Conservation (phyloP, 441 rosid genomes). For the Euphorbia schlechtendalii region DNA sequence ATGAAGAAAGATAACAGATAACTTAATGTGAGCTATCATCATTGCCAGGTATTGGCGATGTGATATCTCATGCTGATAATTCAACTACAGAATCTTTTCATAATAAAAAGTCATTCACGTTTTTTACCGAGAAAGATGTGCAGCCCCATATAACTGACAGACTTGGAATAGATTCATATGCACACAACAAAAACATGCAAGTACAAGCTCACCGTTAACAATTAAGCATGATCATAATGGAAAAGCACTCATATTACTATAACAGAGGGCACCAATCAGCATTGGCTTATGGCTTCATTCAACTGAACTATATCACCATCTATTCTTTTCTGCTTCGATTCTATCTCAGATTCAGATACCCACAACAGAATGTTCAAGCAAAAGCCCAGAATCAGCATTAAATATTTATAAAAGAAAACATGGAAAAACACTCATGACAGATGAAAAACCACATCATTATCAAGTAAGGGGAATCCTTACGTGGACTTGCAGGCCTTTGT, state of each 20-base stretch:
- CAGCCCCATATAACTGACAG: neutral
- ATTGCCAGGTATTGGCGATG: neutral
- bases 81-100: neutral
- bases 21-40: too few relatives aligned
- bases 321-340: neutral
- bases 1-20: neutral
- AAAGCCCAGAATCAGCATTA: too few relatives aligned
- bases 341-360: neutral
- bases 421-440: neutral
- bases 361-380: neutral
- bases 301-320: neutral
- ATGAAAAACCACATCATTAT: neutral
- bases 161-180: neutral
- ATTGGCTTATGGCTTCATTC: neutral
- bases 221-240: neutral
- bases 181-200: neutral
- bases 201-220: neutral
- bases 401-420: neutral
- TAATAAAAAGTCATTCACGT: neutral
- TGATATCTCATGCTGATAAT: neutral
- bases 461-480: neutral
- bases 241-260: too few relatives aligned
- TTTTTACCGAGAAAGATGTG: neutral
- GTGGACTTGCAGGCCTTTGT: slow-evolving; percentile 1
- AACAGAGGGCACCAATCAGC: too few relatives aligned